phyloP scores from a whole-genome alignment of 1,284 basidiomycete species.

The Rhodotorula sp. region DNA sequence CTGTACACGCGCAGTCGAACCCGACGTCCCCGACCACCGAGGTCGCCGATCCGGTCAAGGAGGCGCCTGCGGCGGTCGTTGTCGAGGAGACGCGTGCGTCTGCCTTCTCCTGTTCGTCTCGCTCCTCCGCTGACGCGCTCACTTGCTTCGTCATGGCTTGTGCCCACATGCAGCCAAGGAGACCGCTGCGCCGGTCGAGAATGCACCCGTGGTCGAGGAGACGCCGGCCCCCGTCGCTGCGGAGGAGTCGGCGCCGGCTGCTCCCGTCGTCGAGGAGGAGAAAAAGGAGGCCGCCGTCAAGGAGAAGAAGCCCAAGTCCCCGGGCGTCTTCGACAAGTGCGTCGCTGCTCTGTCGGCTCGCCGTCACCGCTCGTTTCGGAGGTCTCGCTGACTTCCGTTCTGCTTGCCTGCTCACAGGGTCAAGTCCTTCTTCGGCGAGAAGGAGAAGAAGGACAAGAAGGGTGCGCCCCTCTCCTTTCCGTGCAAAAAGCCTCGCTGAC shows the following conservation, averaged over 20 bases:
- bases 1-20: slow-evolving; percentile 1
- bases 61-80: not conserved
- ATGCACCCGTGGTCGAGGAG: not conserved
- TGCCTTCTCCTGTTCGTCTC: not conserved
- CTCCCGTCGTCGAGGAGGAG: slow-evolving; percentile 7
- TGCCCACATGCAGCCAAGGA: slow-evolving; percentile 7
- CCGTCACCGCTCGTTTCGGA: not conserved
- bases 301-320: slow-evolving; percentile 30
- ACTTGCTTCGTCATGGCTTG: not conserved
- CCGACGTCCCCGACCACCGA: slow-evolving; percentile 25
- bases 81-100: slow-evolving; percentile 16
- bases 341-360: not conserved
- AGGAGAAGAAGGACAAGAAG: slow-evolving; percentile 39
- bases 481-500: not conserved
- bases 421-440: slow-evolving; percentile 36
- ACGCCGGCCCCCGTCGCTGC: not conserved
- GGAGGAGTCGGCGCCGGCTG: no score
- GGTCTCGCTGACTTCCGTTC: not conserved
- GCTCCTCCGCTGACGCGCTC: not conserved
- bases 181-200: not conserved
- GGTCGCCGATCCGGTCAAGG: slow-evolving; percentile 8
- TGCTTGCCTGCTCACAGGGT: not conserved
- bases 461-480: not conserved
- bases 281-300: slow-evolving; percentile 7
- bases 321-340: slow-evolving; percentile 28